Evolutionary conservation across 345 rosid genomes (phyloP).

Genomic region (Corchorus capsularis): DNA sequence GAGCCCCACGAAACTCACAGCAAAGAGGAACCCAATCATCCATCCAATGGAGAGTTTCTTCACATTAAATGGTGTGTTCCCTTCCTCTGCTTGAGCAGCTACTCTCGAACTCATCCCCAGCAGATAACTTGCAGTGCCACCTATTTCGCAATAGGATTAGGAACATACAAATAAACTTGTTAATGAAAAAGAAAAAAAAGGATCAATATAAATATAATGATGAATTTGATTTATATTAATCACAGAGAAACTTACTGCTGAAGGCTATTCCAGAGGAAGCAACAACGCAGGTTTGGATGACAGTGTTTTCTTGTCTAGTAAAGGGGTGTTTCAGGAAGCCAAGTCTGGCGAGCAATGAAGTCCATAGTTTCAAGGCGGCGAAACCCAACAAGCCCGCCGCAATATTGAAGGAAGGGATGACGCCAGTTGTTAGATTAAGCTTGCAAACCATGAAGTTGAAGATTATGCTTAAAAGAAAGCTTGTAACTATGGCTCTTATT

Average conservation of each 20-base stretch:
- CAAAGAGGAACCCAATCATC: constrained; percentile 78
- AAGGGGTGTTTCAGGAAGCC: constrained; percentile 74
- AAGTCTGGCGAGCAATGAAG: constrained; percentile 39
- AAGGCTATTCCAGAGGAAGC: constrained; percentile 96
- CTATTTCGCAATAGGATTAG: constrained; percentile 23
- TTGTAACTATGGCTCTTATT: constrained; percentile 44
- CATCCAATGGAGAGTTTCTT: constrained; percentile 68
- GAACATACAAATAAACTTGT: too few species aligned
- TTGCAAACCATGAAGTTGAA: constrained; percentile 75
- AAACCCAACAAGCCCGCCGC: constrained; percentile 69
- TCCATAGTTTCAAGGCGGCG: constrained; percentile 47
- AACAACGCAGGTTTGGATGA: constrained; percentile 83
- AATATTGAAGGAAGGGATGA: constrained; percentile 64
- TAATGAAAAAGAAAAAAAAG: too few species aligned
- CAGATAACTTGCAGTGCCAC: constrained; percentile 81
- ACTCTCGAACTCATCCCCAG: constrained; percentile 69
- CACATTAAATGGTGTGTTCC: constrained; percentile 48
- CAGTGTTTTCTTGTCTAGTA: constrained; percentile 85
- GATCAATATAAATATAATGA: too few species aligned
- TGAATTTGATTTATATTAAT: not conserved
- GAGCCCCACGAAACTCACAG: constrained; percentile 85
- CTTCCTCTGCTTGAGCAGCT: constrained; percentile 58
- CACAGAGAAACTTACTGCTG: constrained; percentile 56
- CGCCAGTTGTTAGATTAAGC: constrained; percentile 69
- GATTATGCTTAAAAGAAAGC: constrained; percentile 48